Conservation (phyloP, 176 grass and related monocot species). For the Ananas comosus region DNA sequence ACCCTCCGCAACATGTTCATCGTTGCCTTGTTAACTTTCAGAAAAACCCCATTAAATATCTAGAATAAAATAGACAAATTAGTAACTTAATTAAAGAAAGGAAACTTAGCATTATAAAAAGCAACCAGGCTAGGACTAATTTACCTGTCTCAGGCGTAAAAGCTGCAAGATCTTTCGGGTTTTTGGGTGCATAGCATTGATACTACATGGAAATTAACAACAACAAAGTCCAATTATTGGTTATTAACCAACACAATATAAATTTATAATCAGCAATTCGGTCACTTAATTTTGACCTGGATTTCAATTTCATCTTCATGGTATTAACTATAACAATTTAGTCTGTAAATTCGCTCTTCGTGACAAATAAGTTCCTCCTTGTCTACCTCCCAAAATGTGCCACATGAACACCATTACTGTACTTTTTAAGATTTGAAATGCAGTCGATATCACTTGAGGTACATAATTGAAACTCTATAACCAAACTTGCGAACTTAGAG, state of each 20-base stretch:
- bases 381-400: too few relatives aligned
- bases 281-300: too few relatives aligned
- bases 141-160: slow-evolving; percentile 75
- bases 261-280: too few relatives aligned
- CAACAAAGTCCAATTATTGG: slow-evolving; percentile 7
- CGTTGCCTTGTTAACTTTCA: slow-evolving; percentile 95
- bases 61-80: slow-evolving; percentile 13
- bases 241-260: too few relatives aligned
- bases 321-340: too few relatives aligned
- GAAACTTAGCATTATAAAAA: neutral
- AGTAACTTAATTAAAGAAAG: neutral
- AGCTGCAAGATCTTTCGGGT: slow-evolving; percentile 92
- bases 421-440: too few relatives aligned
- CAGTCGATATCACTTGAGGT: too few relatives aligned
- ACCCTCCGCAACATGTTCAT: slow-evolving; percentile 90
- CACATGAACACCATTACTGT: too few relatives aligned
- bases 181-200: slow-evolving; percentile 94
- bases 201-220: slow-evolving; percentile 33
- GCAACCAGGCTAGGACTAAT: neutral
- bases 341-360: too few relatives aligned
- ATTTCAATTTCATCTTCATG: too few relatives aligned
- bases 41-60: slow-evolving; percentile 90
- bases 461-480: too few relatives aligned
- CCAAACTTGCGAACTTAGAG: neutral
- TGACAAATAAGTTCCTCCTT: too few relatives aligned